Evolutionary conservation across 2,329 filamentous ascomycete species (phyloP), one percentile per base, ranked within the genome.

Genomic region (Fusarium praegraminearum): DNA sequence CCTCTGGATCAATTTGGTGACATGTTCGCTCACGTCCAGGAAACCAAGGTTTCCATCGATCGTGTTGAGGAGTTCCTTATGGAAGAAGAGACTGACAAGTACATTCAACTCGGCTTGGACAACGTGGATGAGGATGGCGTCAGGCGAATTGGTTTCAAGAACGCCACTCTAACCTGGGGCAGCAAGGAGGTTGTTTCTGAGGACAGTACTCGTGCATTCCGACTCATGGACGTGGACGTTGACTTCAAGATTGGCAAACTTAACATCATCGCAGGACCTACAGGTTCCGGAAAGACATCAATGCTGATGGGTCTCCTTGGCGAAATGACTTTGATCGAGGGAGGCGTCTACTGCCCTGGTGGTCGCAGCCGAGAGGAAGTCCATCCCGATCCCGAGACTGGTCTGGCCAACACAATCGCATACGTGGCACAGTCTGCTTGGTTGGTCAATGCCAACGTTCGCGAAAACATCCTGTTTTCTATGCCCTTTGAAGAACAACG

Each of bases 11-110:
- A 98, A 81, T 86, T 99, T 56, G 96, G 96, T 52, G 96, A 99
- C 80, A 99, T 99, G 96, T 91, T 98, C 76, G 96, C 96, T 13
- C 96, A 98, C 81, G 94, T 99, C 6, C 94, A 98, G 81, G 96
- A 99, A 80, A 93, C 94, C 26, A 97, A 97, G 82, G 95, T 99
- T 22, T 99, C 96, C 0, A 90, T 99, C 53, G 94, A 98, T 76
- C 94, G 96, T 84, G 93, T 99, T 10, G 95, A 99, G 76, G 92
- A 97, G 73, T 99, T 98, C 75, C 81, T 99, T 43, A 90, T 87
- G 60, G 96, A 99, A 78, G 94, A 96, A 10, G 96, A 99, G 82
- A 99, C 96, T 0, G 93, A 97, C 62, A 99, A 99, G 79, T 98
- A 98, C 77, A 84, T 88, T 38, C 96, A 98, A 77, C 86, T 99